phyloP scores from a whole-genome alignment of 2,329 filamentous ascomycete species.

The Talaromyces atroroseus region DNA sequence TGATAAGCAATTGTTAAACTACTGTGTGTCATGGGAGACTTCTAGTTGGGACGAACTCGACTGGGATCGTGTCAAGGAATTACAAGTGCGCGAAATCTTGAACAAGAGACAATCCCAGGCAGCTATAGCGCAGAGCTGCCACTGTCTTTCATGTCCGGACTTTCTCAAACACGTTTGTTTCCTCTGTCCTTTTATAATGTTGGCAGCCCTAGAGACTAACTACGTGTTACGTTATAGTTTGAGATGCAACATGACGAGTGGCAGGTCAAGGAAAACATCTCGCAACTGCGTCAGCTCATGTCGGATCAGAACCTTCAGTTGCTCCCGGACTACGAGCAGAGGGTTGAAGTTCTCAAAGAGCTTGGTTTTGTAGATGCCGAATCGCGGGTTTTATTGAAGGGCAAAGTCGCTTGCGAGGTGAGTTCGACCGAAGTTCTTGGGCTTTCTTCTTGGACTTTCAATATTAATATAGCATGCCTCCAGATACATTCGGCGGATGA shows the following conservation, averaged over 20 bases:
- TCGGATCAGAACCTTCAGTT: constrained; percentile 96
- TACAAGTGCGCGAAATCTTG: constrained; percentile 73
- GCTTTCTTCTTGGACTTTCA: background rate
- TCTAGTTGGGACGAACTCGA: constrained; percentile 79
- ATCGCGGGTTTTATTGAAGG: constrained; percentile 86
- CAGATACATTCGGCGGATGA: constrained; percentile 92
- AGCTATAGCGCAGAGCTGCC: constrained; percentile 56
- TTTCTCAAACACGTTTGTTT: constrained; percentile 80
- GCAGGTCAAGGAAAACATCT: constrained; percentile 91
- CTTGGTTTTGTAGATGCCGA: constrained; percentile 86
- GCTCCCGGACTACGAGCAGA: constrained; percentile 92
- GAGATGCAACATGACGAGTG: constrained; percentile 96
- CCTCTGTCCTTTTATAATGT: background rate
- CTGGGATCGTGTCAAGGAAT: constrained; percentile 72
- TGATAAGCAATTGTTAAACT: constrained; percentile 61
- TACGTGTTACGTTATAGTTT: constrained; percentile 51
- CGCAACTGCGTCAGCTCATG: constrained; percentile 77
- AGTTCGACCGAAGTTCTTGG: constrained; percentile 16
- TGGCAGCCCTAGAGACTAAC: constrained; percentile 19
- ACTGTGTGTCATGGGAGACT: constrained; percentile 69
- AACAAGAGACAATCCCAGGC: constrained; percentile 64
- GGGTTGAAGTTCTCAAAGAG: constrained; percentile 85
- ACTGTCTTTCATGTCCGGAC: constrained; percentile 64
- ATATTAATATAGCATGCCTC: background rate
- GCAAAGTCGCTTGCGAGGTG: constrained; percentile 91